These are phyloP conservation scores for Dactylonectria estremocensis DNA, from an alignment of 2,329 filamentous ascomycete species.

Conservation along the genomic window DNA sequence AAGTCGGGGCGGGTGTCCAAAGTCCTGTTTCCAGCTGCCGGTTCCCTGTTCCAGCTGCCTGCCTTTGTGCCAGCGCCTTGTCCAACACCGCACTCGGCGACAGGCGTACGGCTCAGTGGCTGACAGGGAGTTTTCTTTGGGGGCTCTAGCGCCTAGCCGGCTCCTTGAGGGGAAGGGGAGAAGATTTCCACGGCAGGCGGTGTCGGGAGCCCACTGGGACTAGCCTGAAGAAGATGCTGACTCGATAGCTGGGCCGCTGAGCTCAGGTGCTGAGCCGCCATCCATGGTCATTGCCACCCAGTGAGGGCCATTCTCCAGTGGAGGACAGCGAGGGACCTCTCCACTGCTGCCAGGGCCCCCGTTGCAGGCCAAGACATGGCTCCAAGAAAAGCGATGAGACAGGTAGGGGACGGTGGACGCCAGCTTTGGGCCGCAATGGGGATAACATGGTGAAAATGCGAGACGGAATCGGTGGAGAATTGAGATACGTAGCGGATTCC, in stretches of 20 bases:
- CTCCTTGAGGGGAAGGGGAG: conserved; percentile 26
- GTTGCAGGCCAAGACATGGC: conserved; percentile 18
- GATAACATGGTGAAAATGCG: conserved; percentile 9
- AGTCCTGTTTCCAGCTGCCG: conserved; percentile 12
- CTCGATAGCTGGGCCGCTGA: conserved; percentile 40
- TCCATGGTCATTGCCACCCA: conserved; percentile 43
- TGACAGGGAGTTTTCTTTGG: conserved; percentile 25
- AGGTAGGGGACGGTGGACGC: conserved; percentile 19
- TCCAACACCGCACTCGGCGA: conserved; percentile 29
- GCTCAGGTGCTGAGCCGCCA: conserved; percentile 37
- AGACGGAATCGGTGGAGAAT: conserved; percentile 24
- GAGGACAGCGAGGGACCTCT: conserved; percentile 36
- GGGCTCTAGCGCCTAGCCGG: conserved; percentile 12
- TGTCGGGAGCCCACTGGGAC: conserved; percentile 43
- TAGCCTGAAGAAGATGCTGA: conserved; percentile 46
- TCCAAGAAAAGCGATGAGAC: conserved; percentile 20
- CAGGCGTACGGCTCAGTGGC: conserved; percentile 41
- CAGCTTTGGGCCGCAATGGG: conserved; percentile 36
- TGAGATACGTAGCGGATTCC: conserved; percentile 20
- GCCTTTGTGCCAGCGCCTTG: conserved; percentile 7
- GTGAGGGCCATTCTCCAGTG: conserved; percentile 22
- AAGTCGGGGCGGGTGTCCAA: conserved; percentile 3
- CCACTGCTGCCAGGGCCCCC: conserved; percentile 19
- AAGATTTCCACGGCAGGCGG: conserved; percentile 43
- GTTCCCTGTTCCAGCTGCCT: background rate